These are phyloP conservation scores for Kingdonia uniflora DNA, from an alignment of 164 flowering plant genomes.

Conservation along the genomic window DNA sequence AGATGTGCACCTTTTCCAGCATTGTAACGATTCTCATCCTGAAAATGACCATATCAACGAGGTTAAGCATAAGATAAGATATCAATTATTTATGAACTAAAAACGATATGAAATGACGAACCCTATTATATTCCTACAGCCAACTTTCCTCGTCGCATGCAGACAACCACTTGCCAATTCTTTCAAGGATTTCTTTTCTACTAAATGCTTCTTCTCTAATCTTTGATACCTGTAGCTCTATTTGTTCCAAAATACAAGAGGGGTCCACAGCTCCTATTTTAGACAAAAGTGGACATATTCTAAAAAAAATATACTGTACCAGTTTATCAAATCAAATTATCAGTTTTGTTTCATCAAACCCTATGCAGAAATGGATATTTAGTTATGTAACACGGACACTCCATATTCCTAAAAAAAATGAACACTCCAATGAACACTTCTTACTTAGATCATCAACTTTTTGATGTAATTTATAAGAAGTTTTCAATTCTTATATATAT, in stretches of 20 bases:
- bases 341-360: too few species aligned
- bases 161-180: conserved; percentile 67
- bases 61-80: not conserved
- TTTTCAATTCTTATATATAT: too few species aligned
- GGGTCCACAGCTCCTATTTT: conserved; percentile 49
- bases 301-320: not conserved
- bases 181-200: conserved; percentile 77
- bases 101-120: conserved; percentile 8
- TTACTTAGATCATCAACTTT: too few species aligned
- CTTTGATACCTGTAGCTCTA: conserved; percentile 49
- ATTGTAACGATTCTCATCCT: conserved; percentile 75
- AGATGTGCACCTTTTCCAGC: conserved; percentile 79
- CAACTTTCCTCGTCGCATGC: conserved; percentile 83
- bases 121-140: conserved; percentile 85
- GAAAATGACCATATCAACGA: conserved; percentile 9
- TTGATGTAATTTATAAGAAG: too few species aligned
- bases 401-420: too few species aligned
- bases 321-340: too few species aligned
- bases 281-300: not conserved
- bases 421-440: too few species aligned
- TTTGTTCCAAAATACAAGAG: conserved; percentile 36
- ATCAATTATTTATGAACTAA: not conserved
- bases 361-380: not conserved
- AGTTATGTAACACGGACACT: too few species aligned
- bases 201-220: conserved; percentile 62